Percentiles rank a stretch among this genome's conserved stretches.
Conservation (phyloP, 306 rosid genomes). For the Corylus americana region DNA sequence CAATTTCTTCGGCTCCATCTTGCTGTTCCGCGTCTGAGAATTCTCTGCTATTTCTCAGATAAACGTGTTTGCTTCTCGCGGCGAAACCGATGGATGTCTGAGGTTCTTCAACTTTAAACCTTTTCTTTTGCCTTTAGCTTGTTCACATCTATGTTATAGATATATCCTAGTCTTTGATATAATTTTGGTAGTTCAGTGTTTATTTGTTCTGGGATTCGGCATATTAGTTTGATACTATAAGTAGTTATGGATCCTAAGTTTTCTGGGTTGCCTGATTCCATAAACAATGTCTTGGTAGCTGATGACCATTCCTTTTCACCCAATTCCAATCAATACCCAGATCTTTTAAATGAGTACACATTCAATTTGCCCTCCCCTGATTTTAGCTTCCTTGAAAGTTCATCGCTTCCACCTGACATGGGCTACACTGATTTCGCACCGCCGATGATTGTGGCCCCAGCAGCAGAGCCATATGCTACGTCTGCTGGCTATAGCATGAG, state of each 20-base stretch:
- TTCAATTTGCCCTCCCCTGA: conserved; percentile 34
- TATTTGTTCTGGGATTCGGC: not conserved
- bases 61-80: not conserved
- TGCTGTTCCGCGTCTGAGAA: not conserved
- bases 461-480: conserved; percentile 7
- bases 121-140: not conserved
- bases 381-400: conserved; percentile 12
- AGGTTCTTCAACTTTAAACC: conserved; percentile 12
- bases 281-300: not conserved
- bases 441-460: not conserved
- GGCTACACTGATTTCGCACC: conserved; percentile 21
- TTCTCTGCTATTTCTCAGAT: not conserved
- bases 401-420: conserved; percentile 14
- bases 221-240: not conserved
- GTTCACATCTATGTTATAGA: not conserved
- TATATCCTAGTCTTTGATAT: not conserved
- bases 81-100: not conserved
- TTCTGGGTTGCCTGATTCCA: conserved; percentile 20
- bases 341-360: conserved; percentile 7
- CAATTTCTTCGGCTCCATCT: not conserved
- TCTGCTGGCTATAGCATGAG: conserved; percentile 16
- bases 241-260: conserved; percentile 35
- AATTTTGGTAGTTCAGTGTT: not conserved
- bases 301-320: conserved; percentile 10
- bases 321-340: conserved; percentile 22